These are phyloP conservation scores for Magnolia changhungtana DNA, from an alignment of 164 flowering plant genomes.

Conservation along the genomic window DNA sequence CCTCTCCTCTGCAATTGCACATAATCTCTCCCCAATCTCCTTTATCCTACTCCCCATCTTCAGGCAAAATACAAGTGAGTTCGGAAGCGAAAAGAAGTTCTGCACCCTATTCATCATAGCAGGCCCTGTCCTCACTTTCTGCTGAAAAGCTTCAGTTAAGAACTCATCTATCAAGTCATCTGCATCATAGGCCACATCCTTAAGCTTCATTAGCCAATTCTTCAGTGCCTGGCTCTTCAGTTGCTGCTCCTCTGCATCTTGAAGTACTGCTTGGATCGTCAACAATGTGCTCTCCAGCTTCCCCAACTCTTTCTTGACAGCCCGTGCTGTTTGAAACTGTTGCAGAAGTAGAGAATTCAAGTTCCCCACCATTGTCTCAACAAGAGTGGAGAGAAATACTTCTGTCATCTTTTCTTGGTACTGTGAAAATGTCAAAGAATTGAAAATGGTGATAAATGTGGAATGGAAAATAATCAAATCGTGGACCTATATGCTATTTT, in stretches of 20 bases:
- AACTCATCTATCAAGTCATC: neutral
- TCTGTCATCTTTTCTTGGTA: neutral
- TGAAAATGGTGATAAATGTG: too few relatives aligned
- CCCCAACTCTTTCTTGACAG: neutral
- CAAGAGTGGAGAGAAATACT: neutral
- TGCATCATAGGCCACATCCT: neutral
- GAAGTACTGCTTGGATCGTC: neutral
- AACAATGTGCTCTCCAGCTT: neutral
- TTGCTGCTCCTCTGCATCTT: neutral
- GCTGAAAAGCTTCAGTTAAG: neutral
- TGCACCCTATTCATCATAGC: constrained; percentile 1
- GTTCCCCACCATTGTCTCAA: neutral
- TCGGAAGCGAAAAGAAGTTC: neutral
- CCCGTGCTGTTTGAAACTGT: neutral
- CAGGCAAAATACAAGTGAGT: neutral
- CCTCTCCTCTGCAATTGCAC: neutral
- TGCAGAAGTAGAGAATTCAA: neutral
- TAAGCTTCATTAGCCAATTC: neutral
- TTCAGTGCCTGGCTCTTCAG: neutral
- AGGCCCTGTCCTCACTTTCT: too few relatives aligned
- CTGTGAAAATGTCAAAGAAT: neutral
- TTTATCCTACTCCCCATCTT: neutral
- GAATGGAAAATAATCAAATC: too few relatives aligned
- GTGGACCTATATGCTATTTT: too few relatives aligned
- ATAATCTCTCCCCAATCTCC: neutral